Conservation (phyloP, 805 yeast species). For the Metschnikowia lunata region DNA sequence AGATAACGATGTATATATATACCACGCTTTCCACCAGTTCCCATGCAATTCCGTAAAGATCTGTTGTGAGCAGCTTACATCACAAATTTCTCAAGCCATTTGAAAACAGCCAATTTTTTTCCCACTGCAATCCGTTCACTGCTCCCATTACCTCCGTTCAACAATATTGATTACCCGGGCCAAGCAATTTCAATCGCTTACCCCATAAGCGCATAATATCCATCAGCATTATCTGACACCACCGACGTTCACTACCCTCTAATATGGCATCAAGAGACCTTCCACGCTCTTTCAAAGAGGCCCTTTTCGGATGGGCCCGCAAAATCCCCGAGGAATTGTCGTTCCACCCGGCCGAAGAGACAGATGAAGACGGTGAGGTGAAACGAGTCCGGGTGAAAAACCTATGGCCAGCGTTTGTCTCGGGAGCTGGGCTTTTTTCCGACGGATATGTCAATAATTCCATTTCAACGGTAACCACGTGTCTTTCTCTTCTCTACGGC, state of each 20-base stretch:
- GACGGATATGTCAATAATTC: slow-evolving; percentile 92
- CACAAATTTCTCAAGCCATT: too few species aligned
- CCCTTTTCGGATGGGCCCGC: slow-evolving; percentile 11
- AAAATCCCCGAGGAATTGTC: slow-evolving; percentile 13
- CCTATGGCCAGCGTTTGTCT: slow-evolving; percentile 33
- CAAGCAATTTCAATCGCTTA: too few species aligned
- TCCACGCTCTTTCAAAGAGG: slow-evolving; percentile 15
- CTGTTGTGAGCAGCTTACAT: too few species aligned
- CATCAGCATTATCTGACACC: not conserved
- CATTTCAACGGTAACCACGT: slow-evolving; percentile 70
- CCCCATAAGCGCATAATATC: too few species aligned
- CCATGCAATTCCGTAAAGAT: too few species aligned
- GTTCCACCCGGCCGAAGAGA: slow-evolving; percentile 4
- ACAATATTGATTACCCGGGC: too few species aligned
- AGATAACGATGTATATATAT: too few species aligned
- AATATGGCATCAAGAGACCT: slow-evolving; percentile 19
- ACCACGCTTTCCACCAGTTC: too few species aligned
- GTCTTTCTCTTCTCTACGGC: slow-evolving; percentile 65
- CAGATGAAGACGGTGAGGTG: slow-evolving; percentile 14
- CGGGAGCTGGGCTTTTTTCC: slow-evolving; percentile 91
- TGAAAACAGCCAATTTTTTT: too few species aligned
- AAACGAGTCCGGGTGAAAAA: slow-evolving; percentile 21
- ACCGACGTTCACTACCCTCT: not conserved
- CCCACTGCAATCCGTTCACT: too few species aligned
- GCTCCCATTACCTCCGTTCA: too few species aligned